Evolutionary conservation across 371 early-diverging fungal species (phyloP).

Genomic region (Mucor lusitanicus): DNA sequence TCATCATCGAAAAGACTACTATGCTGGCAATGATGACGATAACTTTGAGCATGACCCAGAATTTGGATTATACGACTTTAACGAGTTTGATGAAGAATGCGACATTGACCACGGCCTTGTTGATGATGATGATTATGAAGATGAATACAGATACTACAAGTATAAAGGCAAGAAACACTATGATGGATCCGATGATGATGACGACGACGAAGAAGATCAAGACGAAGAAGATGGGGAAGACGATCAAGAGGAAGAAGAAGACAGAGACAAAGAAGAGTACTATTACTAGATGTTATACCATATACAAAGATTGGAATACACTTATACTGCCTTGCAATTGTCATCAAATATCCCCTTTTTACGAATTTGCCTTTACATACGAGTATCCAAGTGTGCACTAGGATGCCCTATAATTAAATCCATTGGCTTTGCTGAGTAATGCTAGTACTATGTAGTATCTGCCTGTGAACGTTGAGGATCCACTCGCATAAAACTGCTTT

Average conservation of each 20-base stretch:
- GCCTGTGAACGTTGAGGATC: too few relatives aligned
- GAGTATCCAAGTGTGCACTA: too few relatives aligned
- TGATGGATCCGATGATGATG: background rate
- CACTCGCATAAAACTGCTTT: too few relatives aligned
- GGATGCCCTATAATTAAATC: too few relatives aligned
- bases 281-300: background rate
- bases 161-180: background rate
- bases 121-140: background rate
- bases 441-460: too few relatives aligned
- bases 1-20: background rate
- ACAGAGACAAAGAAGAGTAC: background rate
- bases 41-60: background rate
- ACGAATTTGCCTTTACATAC: too few relatives aligned
- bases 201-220: background rate
- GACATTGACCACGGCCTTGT: background rate
- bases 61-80: background rate
- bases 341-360: too few relatives aligned
- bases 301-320: too few relatives aligned
- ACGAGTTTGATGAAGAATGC: background rate
- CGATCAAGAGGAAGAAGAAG: background rate
- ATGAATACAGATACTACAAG: background rate
- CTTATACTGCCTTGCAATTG: too few relatives aligned
- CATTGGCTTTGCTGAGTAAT: too few relatives aligned
- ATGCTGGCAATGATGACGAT: background rate
- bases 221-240: background rate